phyloP scores from a whole-genome alignment of 345 rosid genomes.

The Gossypium thurberi region DNA sequence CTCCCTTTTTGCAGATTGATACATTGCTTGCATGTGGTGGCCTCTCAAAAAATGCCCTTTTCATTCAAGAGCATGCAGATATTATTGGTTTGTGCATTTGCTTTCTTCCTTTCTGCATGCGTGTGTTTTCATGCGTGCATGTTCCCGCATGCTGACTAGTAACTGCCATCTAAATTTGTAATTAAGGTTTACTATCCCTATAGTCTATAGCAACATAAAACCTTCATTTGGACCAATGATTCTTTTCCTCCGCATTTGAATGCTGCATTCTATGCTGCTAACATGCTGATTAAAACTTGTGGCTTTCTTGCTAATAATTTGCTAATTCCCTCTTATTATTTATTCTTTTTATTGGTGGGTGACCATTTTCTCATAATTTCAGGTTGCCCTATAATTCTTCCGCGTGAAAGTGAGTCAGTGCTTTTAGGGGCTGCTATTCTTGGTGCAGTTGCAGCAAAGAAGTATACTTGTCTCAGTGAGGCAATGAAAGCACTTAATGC shows the following conservation, averaged over 20 bases:
- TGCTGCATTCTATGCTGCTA: not conserved
- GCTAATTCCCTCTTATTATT: not conserved
- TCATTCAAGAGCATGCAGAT: conserved; percentile 87
- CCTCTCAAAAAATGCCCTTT: conserved; percentile 64
- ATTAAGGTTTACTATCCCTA: not conserved
- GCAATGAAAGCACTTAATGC: conserved; percentile 86
- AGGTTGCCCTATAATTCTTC: conserved; percentile 89
- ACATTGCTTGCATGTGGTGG: conserved; percentile 87
- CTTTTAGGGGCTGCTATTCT: conserved; percentile 94
- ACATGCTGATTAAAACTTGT: not conserved
- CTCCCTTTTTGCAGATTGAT: conserved; percentile 48
- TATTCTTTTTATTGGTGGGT: not conserved
- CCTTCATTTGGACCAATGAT: not conserved
- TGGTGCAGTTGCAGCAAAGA: conserved; percentile 82
- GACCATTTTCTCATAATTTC: conserved; percentile 14
- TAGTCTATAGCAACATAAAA: not conserved
- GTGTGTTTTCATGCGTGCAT: not conserved
- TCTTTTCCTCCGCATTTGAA: not conserved
- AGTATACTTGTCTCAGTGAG: conserved; percentile 53
- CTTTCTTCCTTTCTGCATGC: not conserved
- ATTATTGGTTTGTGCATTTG: conserved; percentile 46
- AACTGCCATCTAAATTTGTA: not conserved
- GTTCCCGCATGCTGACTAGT: not conserved
- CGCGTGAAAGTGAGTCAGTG: conserved; percentile 81
- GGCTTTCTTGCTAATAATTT: not conserved